phyloP scores from a whole-genome alignment of 768 basidiomycete species.

The Naganishia kalamii region DNA sequence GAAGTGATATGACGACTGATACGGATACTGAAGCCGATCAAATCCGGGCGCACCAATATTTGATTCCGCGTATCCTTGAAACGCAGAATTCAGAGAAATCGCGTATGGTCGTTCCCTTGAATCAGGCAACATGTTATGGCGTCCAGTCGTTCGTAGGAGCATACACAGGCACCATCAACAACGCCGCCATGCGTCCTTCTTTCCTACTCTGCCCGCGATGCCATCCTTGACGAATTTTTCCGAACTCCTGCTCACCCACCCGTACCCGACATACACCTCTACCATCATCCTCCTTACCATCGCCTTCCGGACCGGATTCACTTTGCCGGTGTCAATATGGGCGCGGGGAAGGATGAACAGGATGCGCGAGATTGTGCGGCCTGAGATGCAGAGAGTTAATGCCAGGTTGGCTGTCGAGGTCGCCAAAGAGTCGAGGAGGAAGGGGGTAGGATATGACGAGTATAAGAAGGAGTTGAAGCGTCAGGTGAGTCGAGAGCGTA shows the following conservation, averaged over 20 bases:
- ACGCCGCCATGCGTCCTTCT: neutral
- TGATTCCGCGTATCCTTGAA: too few relatives aligned
- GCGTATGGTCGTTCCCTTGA: too few relatives aligned
- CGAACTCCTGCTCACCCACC: constrained; percentile 25
- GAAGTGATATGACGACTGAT: too few relatives aligned
- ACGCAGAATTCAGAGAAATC: too few relatives aligned
- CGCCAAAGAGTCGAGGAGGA: constrained; percentile 36
- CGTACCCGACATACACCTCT: constrained; percentile 11
- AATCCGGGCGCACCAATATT: too few relatives aligned
- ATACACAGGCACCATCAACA: neutral
- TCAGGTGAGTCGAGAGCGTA: constrained; percentile 27
- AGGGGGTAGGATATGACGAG: constrained; percentile 40
- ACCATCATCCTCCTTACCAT: constrained; percentile 46
- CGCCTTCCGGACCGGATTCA: constrained; percentile 36
- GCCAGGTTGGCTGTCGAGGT: constrained; percentile 32
- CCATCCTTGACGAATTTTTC: constrained; percentile 14
- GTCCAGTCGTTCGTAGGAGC: neutral
- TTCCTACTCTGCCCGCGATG: constrained; percentile 3
- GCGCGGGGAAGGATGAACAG: constrained; percentile 34
- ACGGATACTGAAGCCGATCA: too few relatives aligned
- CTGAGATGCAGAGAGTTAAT: constrained; percentile 38
- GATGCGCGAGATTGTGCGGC: constrained; percentile 38
- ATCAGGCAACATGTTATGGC: neutral
- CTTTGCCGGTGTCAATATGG: constrained; percentile 46
- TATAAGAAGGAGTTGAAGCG: constrained; percentile 40